These are phyloP conservation scores for Melanogaster broomeanus DNA, from an alignment of 768 basidiomycete genomes.

Conservation along the genomic window DNA sequence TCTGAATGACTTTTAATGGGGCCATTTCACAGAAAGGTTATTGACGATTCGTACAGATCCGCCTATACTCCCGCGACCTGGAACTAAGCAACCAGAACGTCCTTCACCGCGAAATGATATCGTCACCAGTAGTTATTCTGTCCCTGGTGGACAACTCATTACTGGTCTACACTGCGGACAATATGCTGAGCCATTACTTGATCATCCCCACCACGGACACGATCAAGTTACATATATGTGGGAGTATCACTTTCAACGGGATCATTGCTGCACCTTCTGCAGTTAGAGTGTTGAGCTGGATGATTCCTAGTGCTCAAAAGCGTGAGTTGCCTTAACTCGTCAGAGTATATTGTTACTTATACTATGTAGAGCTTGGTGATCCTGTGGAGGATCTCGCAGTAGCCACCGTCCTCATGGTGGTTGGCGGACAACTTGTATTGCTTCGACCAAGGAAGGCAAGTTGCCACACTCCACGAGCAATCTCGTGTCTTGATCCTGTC, in stretches of 20 bases:
- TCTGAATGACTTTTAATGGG: slow-evolving; percentile 28
- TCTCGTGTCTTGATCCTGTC: slow-evolving; percentile 1
- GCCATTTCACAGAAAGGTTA: not conserved
- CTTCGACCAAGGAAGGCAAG: slow-evolving; percentile 84
- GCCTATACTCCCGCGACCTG: slow-evolving; percentile 91
- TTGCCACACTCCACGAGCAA: not conserved
- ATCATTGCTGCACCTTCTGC: slow-evolving; percentile 82
- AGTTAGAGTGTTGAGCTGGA: slow-evolving; percentile 94
- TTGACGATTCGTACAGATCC: slow-evolving; percentile 55
- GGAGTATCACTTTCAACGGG: slow-evolving; percentile 92
- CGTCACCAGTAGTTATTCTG: slow-evolving; percentile 79
- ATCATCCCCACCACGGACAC: slow-evolving; percentile 82
- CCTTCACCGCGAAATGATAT: slow-evolving; percentile 75
- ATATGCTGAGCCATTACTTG: slow-evolving; percentile 89
- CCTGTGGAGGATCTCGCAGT: slow-evolving; percentile 90
- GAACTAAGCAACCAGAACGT: slow-evolving; percentile 83
- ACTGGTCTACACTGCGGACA: slow-evolving; percentile 92
- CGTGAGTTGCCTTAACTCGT: slow-evolving; percentile 50
- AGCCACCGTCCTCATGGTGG: slow-evolving; percentile 94
- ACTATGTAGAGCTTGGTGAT: slow-evolving; percentile 81
- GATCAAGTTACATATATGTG: slow-evolving; percentile 87
- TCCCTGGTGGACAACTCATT: slow-evolving; percentile 95
- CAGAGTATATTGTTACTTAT: slow-evolving; percentile 7
- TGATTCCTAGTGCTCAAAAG: slow-evolving; percentile 92
- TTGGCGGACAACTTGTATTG: slow-evolving; percentile 87